A percentile compares a stretch with the other conserved stretches of the same genome.
phyloP scores from a whole-genome alignment of 805 yeast species.

The Myxozyma vanderwaltii region DNA sequence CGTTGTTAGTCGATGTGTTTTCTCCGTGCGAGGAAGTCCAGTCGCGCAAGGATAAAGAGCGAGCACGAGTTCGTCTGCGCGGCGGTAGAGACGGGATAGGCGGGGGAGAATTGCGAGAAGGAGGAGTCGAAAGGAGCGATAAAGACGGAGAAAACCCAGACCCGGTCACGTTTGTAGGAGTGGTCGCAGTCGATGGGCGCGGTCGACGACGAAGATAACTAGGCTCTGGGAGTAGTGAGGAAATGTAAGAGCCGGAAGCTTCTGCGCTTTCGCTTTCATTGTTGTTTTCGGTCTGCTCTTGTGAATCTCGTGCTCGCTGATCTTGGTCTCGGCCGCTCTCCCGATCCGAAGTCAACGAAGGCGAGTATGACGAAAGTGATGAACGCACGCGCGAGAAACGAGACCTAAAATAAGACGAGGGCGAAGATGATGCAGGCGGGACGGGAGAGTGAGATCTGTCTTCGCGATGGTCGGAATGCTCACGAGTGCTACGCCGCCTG shows the following conservation, averaged over 20 bases:
- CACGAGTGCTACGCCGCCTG: neutral
- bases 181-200: constrained; percentile 20
- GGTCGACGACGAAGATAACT: constrained; percentile 30
- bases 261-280: neutral
- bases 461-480: neutral
- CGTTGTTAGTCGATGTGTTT: constrained; percentile 31
- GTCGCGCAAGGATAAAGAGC: neutral
- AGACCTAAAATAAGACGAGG: constrained; percentile 9
- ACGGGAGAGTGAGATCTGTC: neutral
- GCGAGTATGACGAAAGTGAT: constrained; percentile 8
- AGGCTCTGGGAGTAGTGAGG: constrained; percentile 29
- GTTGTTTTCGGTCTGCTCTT: neutral
- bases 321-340: neutral
- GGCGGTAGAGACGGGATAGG: constrained; percentile 2
- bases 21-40: neutral
- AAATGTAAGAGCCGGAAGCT: neutral
- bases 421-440: neutral
- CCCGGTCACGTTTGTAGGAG: constrained; percentile 16
- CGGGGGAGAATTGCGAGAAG: constrained; percentile 1
- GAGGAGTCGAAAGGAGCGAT: constrained; percentile 8
- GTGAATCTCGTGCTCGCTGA: neutral
- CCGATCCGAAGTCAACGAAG: neutral
- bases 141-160: constrained; percentile 10
- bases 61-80: constrained; percentile 2
- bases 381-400: constrained; percentile 23